A percentile compares a stretch with the other conserved stretches of the same genome.
Conservation (phyloP, 2,329 filamentous ascomycete species). For the Kalmusia sp. region DNA sequence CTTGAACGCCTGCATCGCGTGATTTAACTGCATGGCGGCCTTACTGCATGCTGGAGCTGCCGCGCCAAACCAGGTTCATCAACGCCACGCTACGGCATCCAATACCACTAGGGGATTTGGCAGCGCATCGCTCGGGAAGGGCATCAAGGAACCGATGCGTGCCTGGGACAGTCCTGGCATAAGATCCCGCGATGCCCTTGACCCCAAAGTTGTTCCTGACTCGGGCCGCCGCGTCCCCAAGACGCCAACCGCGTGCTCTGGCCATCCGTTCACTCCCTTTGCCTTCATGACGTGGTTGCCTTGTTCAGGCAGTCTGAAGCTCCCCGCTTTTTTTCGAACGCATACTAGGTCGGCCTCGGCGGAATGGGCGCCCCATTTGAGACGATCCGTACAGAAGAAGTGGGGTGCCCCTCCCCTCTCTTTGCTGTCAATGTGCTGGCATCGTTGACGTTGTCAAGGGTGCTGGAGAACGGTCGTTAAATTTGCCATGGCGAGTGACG, state of each 20-base stretch:
- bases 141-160: neutral
- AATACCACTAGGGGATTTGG: neutral
- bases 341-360: constrained; percentile 4
- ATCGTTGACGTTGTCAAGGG: constrained; percentile 9
- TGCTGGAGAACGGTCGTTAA: neutral
- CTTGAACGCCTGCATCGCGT: constrained; percentile 8
- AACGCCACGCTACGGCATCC: neutral
- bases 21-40: constrained; percentile 15
- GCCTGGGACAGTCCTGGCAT: constrained; percentile 8
- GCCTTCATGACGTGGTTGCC: neutral
- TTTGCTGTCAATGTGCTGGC: constrained; percentile 15
- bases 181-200: constrained; percentile 12
- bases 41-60: no score
- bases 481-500: constrained; percentile 1
- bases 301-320: neutral
- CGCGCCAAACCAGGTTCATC: neutral
- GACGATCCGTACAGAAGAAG: constrained; percentile 5
- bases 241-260: constrained; percentile 12
- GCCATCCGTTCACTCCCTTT: constrained; percentile 14
- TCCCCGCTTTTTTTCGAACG: neutral
- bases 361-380: neutral
- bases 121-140: constrained; percentile 1
- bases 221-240: constrained; percentile 2
- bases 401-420: constrained; percentile 10
- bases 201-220: neutral